Evolutionary conservation across 2,329 filamentous ascomycete species (phyloP).

Genomic region (Intubia oerlemansii): DNA sequence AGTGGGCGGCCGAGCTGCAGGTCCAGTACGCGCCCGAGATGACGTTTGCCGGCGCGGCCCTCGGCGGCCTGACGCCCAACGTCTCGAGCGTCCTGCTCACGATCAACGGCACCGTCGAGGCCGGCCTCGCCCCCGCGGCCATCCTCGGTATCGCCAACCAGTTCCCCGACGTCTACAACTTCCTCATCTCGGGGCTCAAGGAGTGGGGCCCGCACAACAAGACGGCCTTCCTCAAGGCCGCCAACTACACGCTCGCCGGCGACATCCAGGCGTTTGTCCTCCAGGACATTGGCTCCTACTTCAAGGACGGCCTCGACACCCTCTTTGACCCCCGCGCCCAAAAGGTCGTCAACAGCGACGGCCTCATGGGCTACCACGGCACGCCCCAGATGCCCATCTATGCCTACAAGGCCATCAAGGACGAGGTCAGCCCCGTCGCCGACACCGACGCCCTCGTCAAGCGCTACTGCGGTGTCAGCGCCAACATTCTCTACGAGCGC

Average conservation of each 20-base stretch:
- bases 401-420: slow-evolving; percentile 23
- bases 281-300: slow-evolving; percentile 19
- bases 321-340: slow-evolving; percentile 7
- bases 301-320: slow-evolving; percentile 14
- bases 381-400: slow-evolving; percentile 23
- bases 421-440: slow-evolving; percentile 19
- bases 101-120: slow-evolving; percentile 12
- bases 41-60: slow-evolving; percentile 19
- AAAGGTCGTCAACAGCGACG: slow-evolving; percentile 12
- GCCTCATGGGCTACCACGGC: slow-evolving; percentile 16
- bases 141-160: slow-evolving; percentile 15
- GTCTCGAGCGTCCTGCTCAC: slow-evolving; percentile 14
- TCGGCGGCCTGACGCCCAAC: slow-evolving; percentile 23
- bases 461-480: slow-evolving; percentile 16
- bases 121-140: slow-evolving; percentile 17
- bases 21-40: slow-evolving; percentile 25
- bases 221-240: slow-evolving; percentile 14
- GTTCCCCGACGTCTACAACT: slow-evolving; percentile 12
- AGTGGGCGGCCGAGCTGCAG: slow-evolving; percentile 27
- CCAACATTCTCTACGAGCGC: slow-evolving; percentile 21
- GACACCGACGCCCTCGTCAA: slow-evolving; percentile 16
- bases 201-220: slow-evolving; percentile 13
- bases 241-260: slow-evolving; percentile 10
- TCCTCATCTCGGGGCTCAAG: slow-evolving; percentile 11
- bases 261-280: slow-evolving; percentile 12